Base-by-base conservation (phyloP, 495 filamentous ascomycete genomes). In the Jackrogersella minutella region DNA sequence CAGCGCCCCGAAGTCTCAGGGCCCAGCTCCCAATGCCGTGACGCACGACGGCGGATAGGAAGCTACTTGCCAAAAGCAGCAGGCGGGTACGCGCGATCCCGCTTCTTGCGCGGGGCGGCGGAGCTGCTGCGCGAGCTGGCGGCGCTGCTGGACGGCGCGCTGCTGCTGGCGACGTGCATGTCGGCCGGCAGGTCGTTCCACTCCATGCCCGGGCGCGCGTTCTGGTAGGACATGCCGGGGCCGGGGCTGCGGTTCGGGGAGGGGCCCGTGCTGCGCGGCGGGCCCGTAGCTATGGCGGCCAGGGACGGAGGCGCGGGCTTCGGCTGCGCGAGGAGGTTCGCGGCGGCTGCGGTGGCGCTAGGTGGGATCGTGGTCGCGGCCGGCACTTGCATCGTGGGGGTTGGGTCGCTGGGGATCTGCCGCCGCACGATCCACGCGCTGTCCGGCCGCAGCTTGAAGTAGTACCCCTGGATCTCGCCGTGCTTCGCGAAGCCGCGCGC, bases 361-460 rank as follows among this genome's bases (percentile, higher is more conserved):
- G 60, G 41, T 9, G 59, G 57, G 7, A 64, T 53, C 11, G 46
- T 4, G 40, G 14, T 16, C 3, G 19, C 2, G 44, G n/a, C 4
- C 2, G 44, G n/a, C 4, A 21, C 19, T 14, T 6, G 13, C 24
- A 6, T 16, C 2, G 16, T 7, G 6, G 7, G 26, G 2, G 31
- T 39, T 16, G 36, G 16, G 24, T 30, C 14, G 39, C 50, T 56
- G 5, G 74, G 69, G 44, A 81, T 75, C 22, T 74, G 68, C 11
- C 77, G 72, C 62, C 86, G 83, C 19, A 97, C 88, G 39, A 97
- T 80, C 80, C 85, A 90, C 2, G 93, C 94, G 14, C 89, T 90
- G 49, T 86, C 87, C 1, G 95, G 95, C 62, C 85, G 90, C 64
- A 99, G 76, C 60, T 89, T 89, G 58, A 88, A 85, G 80, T 99